Base-by-base conservation (phyloP, 768 basidiomycete genomes). In the Lactarius trivialis region DNA sequence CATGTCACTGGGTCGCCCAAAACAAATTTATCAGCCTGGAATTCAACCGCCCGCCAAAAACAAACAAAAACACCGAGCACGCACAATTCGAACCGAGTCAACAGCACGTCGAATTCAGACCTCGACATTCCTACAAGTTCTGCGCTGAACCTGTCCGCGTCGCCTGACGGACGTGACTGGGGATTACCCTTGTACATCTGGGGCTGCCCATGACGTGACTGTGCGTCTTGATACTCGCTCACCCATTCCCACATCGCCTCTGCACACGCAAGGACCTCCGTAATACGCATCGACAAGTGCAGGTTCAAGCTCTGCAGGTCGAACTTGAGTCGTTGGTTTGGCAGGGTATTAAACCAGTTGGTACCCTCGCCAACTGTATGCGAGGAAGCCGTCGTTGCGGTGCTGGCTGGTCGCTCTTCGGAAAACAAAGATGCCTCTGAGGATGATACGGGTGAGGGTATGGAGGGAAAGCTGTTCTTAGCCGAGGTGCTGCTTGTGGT, bases 221-320 rank as follows among this genome's bases (percentile, higher is more conserved):
- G 26, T n/a, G 52, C n/a, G 32, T 61, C 69, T 73, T 84, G 84
- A 63, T 79, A 79, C 28, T 79, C 79, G 24, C 75, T 68, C 3
- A 89, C 79, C 82, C 84, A 89, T 58, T 87, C 86, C 89, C 89
- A 91, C 87, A 90, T 90, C 33, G 83, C 77, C 72, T 90, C 89
- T 0, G 83, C 77, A 67, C 87, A 89, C 8, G 79, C 86, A 15
- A 89, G 66, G n/a, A 89, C 77, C 70, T 88, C 88, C 60, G 80
- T 77, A 9, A 81, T 80, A 15, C 85, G 78, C 65, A 83, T 60
- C 19, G 79, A 74, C n/a, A 91, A 76, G 71, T 87, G 86, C 61
- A 88, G 71, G 68, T 86, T 85, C 51, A 88, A 72, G 8, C 80
- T 77, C 58, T 79, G 76, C 54, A 83, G 64, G 71, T 89, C 88